Base-by-base conservation (phyloP, 1,139 yeast genomes). In the Nakaseomyces delphensis region DNA sequence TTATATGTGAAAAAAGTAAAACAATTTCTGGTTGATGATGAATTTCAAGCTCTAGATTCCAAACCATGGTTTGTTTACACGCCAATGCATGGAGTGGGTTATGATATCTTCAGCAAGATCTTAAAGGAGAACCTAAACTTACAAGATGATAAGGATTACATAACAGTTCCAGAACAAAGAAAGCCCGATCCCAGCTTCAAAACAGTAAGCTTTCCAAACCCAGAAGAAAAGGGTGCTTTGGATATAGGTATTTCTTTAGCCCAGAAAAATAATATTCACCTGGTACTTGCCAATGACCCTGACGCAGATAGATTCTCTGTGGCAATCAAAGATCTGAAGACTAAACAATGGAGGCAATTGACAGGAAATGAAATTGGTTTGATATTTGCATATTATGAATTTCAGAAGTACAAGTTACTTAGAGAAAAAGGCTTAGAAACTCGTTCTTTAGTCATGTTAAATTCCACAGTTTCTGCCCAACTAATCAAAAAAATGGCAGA, bases 61-160 rank as follows among this genome's bases (percentile, higher is more conserved):
- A 45, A 42, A 3, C 64, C 64, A 10, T 59, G 62, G 62, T 79
- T 83, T 52, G 84, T 86, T 1, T 91, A 89, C 57, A 89, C 97
- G 0, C 95, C 97, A 13, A 79, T 91, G 80, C 97, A 91, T 62
- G 98, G 97, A 2, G 95, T 89, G 10, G 97, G 98, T 0, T 64
- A 70, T 35, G 76, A 74, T 43, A 59, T 68, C 1, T 63, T 67
- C 56, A 60, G 32, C 40, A 59, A 46, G 53, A 54, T 63, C 31
- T 50, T 55, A 40, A 37, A 58, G 52, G 23, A 59, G 45, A 42
- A 50, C 40, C 42, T 62, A 43, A 38, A 55, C 52, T 25, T 69
- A 23, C 38, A 47, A 7, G 64, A 57, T 18, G 49, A 58, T 4
- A 49, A 59, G 36, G 60, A 59, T 7, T 60, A 62, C 32, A 59